Evolutionary conservation across 1,284 basidiomycete genomes (phyloP).

Genomic region (Wallemia mellicola): DNA sequence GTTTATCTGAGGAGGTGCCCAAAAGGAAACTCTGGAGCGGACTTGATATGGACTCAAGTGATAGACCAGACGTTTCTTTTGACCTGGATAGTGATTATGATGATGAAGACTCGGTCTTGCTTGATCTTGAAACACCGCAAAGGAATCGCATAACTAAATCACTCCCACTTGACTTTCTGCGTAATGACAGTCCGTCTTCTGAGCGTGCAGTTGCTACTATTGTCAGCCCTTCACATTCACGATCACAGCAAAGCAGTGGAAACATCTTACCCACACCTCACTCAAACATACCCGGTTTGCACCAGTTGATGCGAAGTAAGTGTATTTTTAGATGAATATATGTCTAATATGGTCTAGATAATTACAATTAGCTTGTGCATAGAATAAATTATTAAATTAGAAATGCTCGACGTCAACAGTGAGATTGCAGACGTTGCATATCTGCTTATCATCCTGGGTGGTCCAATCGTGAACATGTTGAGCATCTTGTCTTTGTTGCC

Average conservation of each 20-base stretch:
- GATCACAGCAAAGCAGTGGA: background rate
- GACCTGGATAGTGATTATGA: background rate
- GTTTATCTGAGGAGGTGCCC: background rate
- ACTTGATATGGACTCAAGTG: background rate
- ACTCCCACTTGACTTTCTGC: background rate
- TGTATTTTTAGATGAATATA: background rate
- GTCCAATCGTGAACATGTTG: constrained; percentile 48
- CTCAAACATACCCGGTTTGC: background rate
- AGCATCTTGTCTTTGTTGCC: constrained; percentile 55
- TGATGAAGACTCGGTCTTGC: background rate
- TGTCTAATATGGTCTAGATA: background rate
- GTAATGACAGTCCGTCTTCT: background rate
- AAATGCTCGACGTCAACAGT: background rate
- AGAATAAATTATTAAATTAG: background rate
- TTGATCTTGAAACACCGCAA: background rate
- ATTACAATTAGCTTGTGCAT: too few relatives aligned
- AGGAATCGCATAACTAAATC: background rate
- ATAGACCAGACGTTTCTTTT: background rate
- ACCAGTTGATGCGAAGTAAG: background rate
- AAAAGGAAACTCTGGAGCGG: background rate
- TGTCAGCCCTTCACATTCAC: background rate
- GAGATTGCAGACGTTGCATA: background rate
- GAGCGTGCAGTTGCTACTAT: background rate
- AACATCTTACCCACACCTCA: background rate
- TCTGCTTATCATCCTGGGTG: background rate